phyloP scores from a whole-genome alignment of 2,329 filamentous ascomycete species.

The Drechslera avenae region DNA sequence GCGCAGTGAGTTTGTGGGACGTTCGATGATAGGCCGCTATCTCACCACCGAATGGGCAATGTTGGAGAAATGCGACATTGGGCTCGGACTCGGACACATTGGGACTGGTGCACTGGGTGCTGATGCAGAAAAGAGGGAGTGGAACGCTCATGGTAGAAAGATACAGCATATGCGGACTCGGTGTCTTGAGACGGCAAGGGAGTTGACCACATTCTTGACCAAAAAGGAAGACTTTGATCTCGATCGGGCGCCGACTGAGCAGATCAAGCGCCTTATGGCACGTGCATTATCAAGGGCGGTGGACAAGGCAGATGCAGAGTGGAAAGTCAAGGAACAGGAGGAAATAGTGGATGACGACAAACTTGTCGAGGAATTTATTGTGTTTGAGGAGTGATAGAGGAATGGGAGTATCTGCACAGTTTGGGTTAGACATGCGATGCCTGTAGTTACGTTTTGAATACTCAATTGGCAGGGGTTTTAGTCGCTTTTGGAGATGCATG shows the following conservation, averaged over 20 bases:
- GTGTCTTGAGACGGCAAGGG: neutral
- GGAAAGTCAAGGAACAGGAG: neutral
- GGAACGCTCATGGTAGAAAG: neutral
- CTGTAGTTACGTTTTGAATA: no score
- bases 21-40: neutral
- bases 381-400: slow-evolving; percentile 2
- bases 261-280: neutral
- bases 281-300: neutral
- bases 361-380: slow-evolving; percentile 12
- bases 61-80: neutral
- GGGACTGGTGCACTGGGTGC: neutral
- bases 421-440: no score
- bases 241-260: accelerated
- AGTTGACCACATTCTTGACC: neutral
- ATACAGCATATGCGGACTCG: neutral
- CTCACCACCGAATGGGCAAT: neutral
- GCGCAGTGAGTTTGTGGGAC: neutral
- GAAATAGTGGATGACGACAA: neutral
- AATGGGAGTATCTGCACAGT: no score
- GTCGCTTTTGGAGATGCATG: no score
- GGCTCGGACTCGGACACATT: neutral
- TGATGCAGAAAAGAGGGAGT: neutral
- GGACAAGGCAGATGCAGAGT: neutral
- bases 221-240: no score
- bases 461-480: no score